Conservation (phyloP, 179 eudicot species). For the Carnegiea gigantea region DNA sequence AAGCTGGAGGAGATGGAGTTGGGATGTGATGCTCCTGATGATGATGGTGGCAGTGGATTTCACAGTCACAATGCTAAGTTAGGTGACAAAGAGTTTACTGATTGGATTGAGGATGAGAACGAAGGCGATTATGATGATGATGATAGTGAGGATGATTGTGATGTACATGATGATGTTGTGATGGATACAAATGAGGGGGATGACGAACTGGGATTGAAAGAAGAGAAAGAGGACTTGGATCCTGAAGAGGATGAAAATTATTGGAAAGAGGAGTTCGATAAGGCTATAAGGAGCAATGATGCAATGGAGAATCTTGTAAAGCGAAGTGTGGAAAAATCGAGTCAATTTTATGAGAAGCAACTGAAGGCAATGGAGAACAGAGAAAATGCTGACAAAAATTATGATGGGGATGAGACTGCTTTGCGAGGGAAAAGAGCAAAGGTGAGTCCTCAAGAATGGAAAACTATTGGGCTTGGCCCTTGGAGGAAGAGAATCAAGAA, state of each 20-base stretch:
- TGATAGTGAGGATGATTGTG: conserved; percentile 29
- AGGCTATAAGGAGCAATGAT: conserved; percentile 69
- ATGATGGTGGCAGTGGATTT: conserved; percentile 34
- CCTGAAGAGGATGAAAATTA: conserved; percentile 59
- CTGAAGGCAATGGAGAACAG: conserved; percentile 35
- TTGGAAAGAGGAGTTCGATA: conserved; percentile 82
- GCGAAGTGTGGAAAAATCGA: conserved; percentile 42
- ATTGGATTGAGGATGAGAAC: conserved; percentile 66
- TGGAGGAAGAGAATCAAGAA: conserved; percentile 65
- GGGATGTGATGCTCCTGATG: conserved; percentile 98
- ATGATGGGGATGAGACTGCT: conserved; percentile 58
- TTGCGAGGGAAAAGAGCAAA: conserved; percentile 68
- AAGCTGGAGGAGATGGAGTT: conserved; percentile 94
- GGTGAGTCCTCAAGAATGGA: conserved; percentile 74
- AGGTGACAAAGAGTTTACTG: conserved; percentile 45
- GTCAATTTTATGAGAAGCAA: conserved; percentile 51
- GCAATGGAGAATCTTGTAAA: conserved; percentile 77
- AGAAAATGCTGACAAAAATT: conserved; percentile 9
- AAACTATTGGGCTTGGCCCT: conserved; percentile 57
- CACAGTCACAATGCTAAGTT: conserved; percentile 17
- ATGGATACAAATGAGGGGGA: conserved; percentile 47
- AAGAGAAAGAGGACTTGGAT: conserved; percentile 39
- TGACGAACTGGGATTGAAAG: conserved; percentile 44
- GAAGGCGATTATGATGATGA: conserved; percentile 30
- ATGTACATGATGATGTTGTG: conserved; percentile 36